These are phyloP conservation scores for Scleroderma bovista DNA, from an alignment of 768 basidiomycete species.

Conservation along the genomic window DNA sequence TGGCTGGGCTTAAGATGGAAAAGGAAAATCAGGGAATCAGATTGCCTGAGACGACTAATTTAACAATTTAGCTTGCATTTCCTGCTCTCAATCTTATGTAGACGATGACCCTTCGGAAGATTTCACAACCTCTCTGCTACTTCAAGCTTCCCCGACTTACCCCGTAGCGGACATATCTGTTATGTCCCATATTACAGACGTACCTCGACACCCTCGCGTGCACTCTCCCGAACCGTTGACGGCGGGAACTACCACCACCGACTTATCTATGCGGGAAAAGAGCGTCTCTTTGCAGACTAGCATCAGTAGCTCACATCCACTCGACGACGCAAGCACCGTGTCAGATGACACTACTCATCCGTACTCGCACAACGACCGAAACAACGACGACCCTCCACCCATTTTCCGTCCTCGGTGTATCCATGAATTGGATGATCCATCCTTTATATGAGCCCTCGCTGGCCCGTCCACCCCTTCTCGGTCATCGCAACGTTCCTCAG, in stretches of 20 bases:
- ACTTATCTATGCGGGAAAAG: constrained; percentile 27
- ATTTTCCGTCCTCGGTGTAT: constrained; percentile 41
- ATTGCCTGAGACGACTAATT: too few relatives aligned
- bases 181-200: constrained; percentile 23
- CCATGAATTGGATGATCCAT: constrained; percentile 44
- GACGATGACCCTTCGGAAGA: constrained; percentile 16
- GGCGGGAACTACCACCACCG: constrained; percentile 30
- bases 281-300: constrained; percentile 22
- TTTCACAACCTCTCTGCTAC: constrained; percentile 21
- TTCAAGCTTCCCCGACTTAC: constrained; percentile 15
- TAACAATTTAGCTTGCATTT: too few relatives aligned
- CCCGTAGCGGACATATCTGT: constrained; percentile 4
- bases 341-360: constrained; percentile 15
- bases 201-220: constrained; percentile 27
- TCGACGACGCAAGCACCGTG: constrained; percentile 7
- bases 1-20: too few relatives aligned
- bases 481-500: neutral
- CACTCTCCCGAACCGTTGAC: constrained; percentile 28
- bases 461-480: constrained; percentile 3
- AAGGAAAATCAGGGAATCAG: too few relatives aligned
- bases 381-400: constrained; percentile 21
- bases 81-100: constrained; percentile 15
- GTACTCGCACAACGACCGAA: too few relatives aligned
- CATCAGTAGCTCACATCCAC: constrained; percentile 6
- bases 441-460: constrained; percentile 17